Percentiles rank a stretch among this genome's conserved stretches.
Evolutionary conservation across 768 basidiomycete species (phyloP).

Genomic region (Auriscalpium microsporum): DNA sequence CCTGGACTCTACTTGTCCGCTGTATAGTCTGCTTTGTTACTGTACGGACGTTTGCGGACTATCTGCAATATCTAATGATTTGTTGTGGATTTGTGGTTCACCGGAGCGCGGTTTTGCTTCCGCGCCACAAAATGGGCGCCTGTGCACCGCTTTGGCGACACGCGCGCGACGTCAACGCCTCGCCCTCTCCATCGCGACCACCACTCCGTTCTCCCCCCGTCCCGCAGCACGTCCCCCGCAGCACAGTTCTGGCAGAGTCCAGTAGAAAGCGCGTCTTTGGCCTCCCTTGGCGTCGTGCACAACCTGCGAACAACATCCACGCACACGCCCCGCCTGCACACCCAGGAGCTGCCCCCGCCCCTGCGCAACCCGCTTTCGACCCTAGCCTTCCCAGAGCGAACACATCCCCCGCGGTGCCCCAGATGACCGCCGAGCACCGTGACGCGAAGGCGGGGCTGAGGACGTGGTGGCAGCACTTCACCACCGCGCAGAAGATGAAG

Average conservation of each 20-base stretch:
- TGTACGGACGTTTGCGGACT: neutral
- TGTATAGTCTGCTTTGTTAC: neutral
- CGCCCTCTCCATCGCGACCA: neutral
- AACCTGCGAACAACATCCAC: neutral
- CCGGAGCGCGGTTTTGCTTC: neutral
- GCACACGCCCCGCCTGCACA: neutral
- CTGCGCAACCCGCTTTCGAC: neutral
- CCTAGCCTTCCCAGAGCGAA: neutral
- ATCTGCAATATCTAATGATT: neutral
- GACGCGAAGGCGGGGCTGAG: constrained; percentile 33
- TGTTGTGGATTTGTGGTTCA: neutral
- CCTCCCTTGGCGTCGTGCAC: neutral
- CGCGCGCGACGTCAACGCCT: neutral
- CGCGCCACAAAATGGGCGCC: neutral
- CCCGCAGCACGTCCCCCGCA: neutral
- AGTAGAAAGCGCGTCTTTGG: neutral
- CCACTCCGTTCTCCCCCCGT: neutral
- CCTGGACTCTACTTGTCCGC: neutral
- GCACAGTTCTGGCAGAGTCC: neutral
- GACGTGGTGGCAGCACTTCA: constrained; percentile 80
- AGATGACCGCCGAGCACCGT: constrained; percentile 4
- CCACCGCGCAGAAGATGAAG: constrained; percentile 50
- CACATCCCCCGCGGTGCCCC: constrained; percentile 15
- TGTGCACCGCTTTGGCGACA: neutral
- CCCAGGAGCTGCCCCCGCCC: constrained; percentile 1